phyloP scores from a whole-genome alignment of 108 stramenopile species.

The Fragilariopsis cylindrus region DNA sequence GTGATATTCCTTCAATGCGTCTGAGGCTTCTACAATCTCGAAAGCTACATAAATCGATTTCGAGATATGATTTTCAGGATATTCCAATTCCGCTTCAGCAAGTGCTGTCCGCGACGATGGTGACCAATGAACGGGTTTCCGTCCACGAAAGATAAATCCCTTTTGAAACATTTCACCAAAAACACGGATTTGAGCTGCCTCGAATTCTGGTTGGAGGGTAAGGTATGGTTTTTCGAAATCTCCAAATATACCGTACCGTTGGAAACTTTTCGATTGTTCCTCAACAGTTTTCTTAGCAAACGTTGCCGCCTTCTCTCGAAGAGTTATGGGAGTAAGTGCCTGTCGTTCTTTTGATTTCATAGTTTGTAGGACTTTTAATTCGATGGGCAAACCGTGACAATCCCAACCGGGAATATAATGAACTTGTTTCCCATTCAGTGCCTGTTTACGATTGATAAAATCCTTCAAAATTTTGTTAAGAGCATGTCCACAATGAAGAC shows the following conservation, averaged over 20 bases:
- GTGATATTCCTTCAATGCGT: slow-evolving; percentile 54
- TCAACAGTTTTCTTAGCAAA: slow-evolving; percentile 93
- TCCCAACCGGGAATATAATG: slow-evolving; percentile 99
- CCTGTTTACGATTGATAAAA: slow-evolving; percentile 95
- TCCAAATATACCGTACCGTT: slow-evolving; percentile 95
- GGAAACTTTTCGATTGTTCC: slow-evolving; percentile 84
- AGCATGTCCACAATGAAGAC: slow-evolving; percentile 98
- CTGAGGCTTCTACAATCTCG: slow-evolving; percentile 65
- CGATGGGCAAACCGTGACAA: slow-evolving; percentile 99
- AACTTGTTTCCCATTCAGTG: slow-evolving; percentile 93
- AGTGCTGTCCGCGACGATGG: slow-evolving; percentile 95
- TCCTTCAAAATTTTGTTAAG: slow-evolving; percentile 98
- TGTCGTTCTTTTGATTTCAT: slow-evolving; percentile 88
- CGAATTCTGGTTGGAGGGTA: slow-evolving; percentile 95
- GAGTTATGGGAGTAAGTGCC: slow-evolving; percentile 73
- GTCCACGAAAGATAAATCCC: slow-evolving; percentile 95
- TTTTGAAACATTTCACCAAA: slow-evolving; percentile 96
- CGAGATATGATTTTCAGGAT: slow-evolving; percentile 92
- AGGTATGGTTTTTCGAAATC: slow-evolving; percentile 97
- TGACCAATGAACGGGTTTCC: slow-evolving; percentile 99
- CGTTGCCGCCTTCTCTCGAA: slow-evolving; percentile 87
- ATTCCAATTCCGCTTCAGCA: slow-evolving; percentile 98
- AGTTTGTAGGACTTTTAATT: slow-evolving; percentile 96
- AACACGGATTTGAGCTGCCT: slow-evolving; percentile 95
- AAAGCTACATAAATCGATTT: slow-evolving; percentile 93